These are phyloP conservation scores for Maudiozyma saulgeensis DNA, from an alignment of 805 yeast genomes.

Conservation along the genomic window DNA sequence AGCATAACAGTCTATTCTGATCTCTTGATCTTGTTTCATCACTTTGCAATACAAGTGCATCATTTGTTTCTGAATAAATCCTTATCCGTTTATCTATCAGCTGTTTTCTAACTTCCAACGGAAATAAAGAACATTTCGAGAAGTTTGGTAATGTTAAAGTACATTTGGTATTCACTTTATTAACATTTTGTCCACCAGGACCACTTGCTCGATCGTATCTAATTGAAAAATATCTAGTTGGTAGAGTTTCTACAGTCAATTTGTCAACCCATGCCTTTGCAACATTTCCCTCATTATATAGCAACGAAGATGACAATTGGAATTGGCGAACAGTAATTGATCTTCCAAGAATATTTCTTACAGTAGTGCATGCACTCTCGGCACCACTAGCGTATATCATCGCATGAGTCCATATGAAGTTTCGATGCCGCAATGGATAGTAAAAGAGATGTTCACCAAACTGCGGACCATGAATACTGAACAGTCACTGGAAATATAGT, in stretches of 20 bases:
- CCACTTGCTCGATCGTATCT: conserved; percentile 53
- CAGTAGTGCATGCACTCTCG: too few species aligned
- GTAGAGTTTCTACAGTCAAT: conserved; percentile 34
- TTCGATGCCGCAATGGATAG: too few species aligned
- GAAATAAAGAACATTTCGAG: conserved; percentile 49
- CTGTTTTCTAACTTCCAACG: conserved; percentile 39
- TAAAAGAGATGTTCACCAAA: too few species aligned
- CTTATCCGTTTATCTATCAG: conserved; percentile 32
- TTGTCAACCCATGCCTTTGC: conserved; percentile 30
- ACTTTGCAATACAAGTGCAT: conserved; percentile 50
- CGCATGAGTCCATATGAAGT: too few species aligned
- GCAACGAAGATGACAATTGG: not conserved
- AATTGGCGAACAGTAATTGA: not conserved
- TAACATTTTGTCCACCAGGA: conserved; percentile 84
- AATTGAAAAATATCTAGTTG: conserved; percentile 11
- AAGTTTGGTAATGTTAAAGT: conserved; percentile 44
- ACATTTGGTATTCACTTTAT: conserved; percentile 55
- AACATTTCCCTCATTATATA: not conserved
- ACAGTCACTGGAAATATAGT: too few species aligned
- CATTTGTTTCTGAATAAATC: conserved; percentile 43
- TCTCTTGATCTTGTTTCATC: conserved; percentile 53
- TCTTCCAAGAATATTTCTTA: too few species aligned
- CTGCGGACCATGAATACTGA: too few species aligned
- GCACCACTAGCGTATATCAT: too few species aligned
- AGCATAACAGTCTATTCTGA: conserved; percentile 48